Conservation (phyloP, 2,329 filamentous ascomycete species). For the Cladosporium sp. region DNA sequence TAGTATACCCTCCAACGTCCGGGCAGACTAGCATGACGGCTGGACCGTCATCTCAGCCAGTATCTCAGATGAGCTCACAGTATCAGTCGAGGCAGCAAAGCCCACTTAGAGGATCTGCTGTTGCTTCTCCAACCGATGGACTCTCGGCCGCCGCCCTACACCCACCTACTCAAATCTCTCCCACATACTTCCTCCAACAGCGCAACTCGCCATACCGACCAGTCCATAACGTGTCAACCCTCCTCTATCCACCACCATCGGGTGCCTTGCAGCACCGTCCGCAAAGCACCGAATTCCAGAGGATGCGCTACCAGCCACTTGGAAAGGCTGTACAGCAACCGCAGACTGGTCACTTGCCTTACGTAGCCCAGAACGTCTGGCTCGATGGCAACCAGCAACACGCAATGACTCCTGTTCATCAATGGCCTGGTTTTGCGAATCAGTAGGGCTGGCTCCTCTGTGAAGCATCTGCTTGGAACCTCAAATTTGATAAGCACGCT, state of each 20-base stretch:
- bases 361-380: slow-evolving; percentile 34
- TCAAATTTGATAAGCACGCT: too few relatives aligned
- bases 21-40: slow-evolving; percentile 26
- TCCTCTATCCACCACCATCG: slow-evolving; percentile 83
- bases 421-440: slow-evolving; percentile 12
- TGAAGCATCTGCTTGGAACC: not conserved
- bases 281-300: slow-evolving; percentile 40
- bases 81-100: slow-evolving; percentile 48
- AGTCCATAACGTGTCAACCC: slow-evolving; percentile 80
- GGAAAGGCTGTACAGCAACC: slow-evolving; percentile 44
- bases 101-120: slow-evolving; percentile 51
- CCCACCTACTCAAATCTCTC: slow-evolving; percentile 65
- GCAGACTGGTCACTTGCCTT: slow-evolving; percentile 42
- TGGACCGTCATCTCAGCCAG: slow-evolving; percentile 19
- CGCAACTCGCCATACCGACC: slow-evolving; percentile 90
- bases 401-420: slow-evolving; percentile 12
- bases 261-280: slow-evolving; percentile 62
- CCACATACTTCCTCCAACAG: slow-evolving; percentile 81
- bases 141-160: slow-evolving; percentile 51
- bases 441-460: slow-evolving; percentile 8
- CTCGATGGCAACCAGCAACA: slow-evolving; percentile 20
- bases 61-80: slow-evolving; percentile 22
- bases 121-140: slow-evolving; percentile 66
- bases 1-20: slow-evolving; percentile 63
- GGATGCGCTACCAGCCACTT: slow-evolving; percentile 50